A percentile compares a stretch with the other conserved stretches of the same genome.
Evolutionary conservation across 768 basidiomycete species (phyloP).

Genomic region (Rhodotorula taiwanensis): DNA sequence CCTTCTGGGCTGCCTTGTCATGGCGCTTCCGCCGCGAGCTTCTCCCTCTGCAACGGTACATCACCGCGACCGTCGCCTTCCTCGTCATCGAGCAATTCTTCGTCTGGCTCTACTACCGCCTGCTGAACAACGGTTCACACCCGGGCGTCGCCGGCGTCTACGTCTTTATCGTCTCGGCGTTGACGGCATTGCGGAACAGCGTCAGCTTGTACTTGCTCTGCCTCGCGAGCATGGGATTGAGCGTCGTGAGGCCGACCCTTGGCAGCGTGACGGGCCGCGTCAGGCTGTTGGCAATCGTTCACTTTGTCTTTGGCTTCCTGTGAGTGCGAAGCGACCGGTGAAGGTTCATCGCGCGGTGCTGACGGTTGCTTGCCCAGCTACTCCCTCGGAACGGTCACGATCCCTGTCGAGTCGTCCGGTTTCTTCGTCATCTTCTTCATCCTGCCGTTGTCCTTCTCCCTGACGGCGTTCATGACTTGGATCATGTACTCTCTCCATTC

Average conservation of each 20-base stretch:
- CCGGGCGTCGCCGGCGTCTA: slow-evolving; percentile 71
- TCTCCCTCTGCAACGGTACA: slow-evolving; percentile 84
- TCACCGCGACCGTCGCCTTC: slow-evolving; percentile 77
- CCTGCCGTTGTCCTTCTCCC: slow-evolving; percentile 84
- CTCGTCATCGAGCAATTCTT: slow-evolving; percentile 91
- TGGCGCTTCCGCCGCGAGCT: slow-evolving; percentile 73
- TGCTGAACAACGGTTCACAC: slow-evolving; percentile 64
- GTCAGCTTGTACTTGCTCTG: slow-evolving; percentile 85
- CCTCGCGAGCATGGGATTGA: slow-evolving; percentile 83
- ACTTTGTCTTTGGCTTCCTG: slow-evolving; percentile 82
- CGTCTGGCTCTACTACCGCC: slow-evolving; percentile 82
- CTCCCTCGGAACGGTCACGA: slow-evolving; percentile 86
- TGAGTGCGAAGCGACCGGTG: slow-evolving; percentile 41
- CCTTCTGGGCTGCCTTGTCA: slow-evolving; percentile 75
- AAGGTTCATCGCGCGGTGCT: neutral
- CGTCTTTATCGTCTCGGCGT: slow-evolving; percentile 87
- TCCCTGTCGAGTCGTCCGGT: slow-evolving; percentile 84
- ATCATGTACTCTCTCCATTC: slow-evolving; percentile 58
- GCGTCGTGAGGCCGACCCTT: slow-evolving; percentile 81
- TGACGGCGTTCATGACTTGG: slow-evolving; percentile 95
- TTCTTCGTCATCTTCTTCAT: slow-evolving; percentile 75
- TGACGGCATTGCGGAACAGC: slow-evolving; percentile 86
- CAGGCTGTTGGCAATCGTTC: slow-evolving; percentile 69
- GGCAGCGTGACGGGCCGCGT: slow-evolving; percentile 78
- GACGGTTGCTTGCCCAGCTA: slow-evolving; percentile 62